Evolutionary conservation across 73 alveolate genomes (phyloP).

Genomic region (Stentor roeselii): DNA sequence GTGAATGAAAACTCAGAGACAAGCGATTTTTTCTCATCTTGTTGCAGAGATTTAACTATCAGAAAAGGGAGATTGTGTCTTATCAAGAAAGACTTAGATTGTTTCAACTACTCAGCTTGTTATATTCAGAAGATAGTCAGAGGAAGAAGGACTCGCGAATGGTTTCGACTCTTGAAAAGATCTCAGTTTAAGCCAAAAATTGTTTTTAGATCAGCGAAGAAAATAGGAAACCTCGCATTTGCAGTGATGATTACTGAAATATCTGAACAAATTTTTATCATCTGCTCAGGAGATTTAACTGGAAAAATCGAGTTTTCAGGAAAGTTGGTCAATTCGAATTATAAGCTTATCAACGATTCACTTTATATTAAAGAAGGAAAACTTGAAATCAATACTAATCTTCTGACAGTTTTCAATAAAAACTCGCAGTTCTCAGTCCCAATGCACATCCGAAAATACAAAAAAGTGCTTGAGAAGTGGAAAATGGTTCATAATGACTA

Average conservation of each 20-base stretch:
- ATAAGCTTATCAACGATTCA: neutral
- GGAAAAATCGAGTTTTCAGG: neutral
- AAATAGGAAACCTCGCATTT: neutral
- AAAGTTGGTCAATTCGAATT: neutral
- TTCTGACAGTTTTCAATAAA: neutral
- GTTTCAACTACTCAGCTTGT: neutral
- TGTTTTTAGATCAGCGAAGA: neutral
- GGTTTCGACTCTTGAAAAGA: no score
- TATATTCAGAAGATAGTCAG: neutral
- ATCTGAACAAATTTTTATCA: neutral
- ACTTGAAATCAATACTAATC: neutral
- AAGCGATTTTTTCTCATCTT: neutral
- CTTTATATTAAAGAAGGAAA: neutral
- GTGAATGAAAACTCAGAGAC: neutral
- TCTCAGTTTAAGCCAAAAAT: no score
- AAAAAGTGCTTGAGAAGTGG: conserved; percentile 2
- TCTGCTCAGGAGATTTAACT: neutral
- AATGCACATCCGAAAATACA: no score
- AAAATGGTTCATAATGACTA: neutral
- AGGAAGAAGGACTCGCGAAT: neutral
- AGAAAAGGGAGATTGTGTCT: neutral
- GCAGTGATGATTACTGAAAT: neutral
- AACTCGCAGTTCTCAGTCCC: neutral
- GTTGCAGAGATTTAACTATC: neutral
- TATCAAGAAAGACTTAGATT: neutral